Base-by-base conservation (phyloP, 345 rosid genomes). In the Eucalyptus rudis region DNA sequence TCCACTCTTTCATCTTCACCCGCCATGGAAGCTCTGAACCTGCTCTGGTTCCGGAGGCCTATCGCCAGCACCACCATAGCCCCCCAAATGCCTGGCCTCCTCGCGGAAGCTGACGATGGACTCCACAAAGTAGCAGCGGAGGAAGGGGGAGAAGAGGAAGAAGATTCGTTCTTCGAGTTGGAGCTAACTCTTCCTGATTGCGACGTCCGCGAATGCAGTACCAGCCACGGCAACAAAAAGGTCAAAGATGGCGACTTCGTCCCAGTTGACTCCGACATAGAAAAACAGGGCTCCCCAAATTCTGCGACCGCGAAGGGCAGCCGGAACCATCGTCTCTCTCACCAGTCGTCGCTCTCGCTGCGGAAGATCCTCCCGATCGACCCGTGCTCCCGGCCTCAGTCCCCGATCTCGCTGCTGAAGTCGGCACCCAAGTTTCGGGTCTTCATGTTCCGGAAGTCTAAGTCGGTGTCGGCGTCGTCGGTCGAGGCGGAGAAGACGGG, bases 131-230 rank as follows among this genome's bases (percentile, higher is more conserved):
- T 13, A 3, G 86, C n/a, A 10, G 86, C 87, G 13, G 94, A 89
- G 2, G 98, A 94, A 87, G 98, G 90, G 25, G 99, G 94, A 3
- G 94, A 90, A 2, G 97, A 96, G 86, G 99, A 92, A 79, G 99
- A 97, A 7, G 99, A 97, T 88, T 96, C 99, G 2, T 96, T 96
- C 93, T 94, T 96, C 90, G 99, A 97, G 88, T 89, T 97, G 88
- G 96, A 97, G 92, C 95, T 97, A 83, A 90, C 97, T 91, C 93
- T 93, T 36, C 92, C 94, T 66, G 94, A 91, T 66, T 86, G 85
- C 89, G 92, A 92, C 90, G 79, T 59, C 52, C 89, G 54, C 22
- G 80, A 87, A 56, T 81, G 59, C 90, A 88, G 86, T 56, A 88
- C 54, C 45, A 47, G 56, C 87, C 44, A 33, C 89, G 25, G 89